Evolutionary conservation across 345 rosid species (phyloP).

Genomic region (thale cress (Arabidopsis thaliana)): TAIR10.1 NC_003070.9:24819501-24820000

Average conservation of each 20-base stretch:
- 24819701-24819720: constrained; percentile 11
- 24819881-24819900: neutral
- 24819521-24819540: neutral
- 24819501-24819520: constrained; percentile 48
- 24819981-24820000: constrained; percentile 75
- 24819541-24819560: neutral
- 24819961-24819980: constrained; percentile 85
- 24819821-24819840: constrained; percentile 9
- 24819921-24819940: neutral
- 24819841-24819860: neutral
- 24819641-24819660: constrained; percentile 86
- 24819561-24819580: constrained; percentile 60
- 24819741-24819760: constrained; percentile 85
- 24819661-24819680: constrained; percentile 54
- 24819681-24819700: neutral
- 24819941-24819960: constrained; percentile 88
- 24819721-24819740: constrained; percentile 7
- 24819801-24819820: constrained; percentile 83
- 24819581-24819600: constrained; percentile 70
- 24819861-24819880: neutral
- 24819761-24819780: constrained; percentile 68
- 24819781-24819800: constrained; percentile 68
- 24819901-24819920: neutral
- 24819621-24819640: constrained; percentile 91
- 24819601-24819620: constrained; percentile 85